Evolutionary conservation across 2,329 filamentous ascomycete genomes (phyloP).

Genomic region (Fusarium humuli): DNA sequence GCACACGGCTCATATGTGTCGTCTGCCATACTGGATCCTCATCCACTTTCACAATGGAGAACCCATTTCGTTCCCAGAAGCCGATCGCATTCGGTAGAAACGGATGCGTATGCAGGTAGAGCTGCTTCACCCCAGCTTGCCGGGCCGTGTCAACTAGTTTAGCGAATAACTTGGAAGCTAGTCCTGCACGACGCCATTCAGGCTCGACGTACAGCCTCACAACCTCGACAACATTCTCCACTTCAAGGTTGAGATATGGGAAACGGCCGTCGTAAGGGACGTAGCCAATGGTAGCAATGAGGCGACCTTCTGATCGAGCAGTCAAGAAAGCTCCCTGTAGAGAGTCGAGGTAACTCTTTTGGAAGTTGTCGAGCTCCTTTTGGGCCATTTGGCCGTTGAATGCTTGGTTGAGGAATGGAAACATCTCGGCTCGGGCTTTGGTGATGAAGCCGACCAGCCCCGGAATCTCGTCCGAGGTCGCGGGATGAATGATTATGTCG

Average conservation of each 20-base stretch:
- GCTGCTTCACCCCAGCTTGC: slow-evolving; percentile 23
- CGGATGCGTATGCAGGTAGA: slow-evolving; percentile 49
- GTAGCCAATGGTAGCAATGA: slow-evolving; percentile 46
- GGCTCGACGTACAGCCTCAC: slow-evolving; percentile 46
- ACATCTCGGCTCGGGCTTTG: slow-evolving; percentile 46
- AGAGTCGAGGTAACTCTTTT: slow-evolving; percentile 40
- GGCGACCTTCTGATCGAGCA: slow-evolving; percentile 19
- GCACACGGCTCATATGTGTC: slow-evolving; percentile 42
- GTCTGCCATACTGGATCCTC: slow-evolving; percentile 47
- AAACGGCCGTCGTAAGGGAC: slow-evolving; percentile 45
- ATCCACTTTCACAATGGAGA: slow-evolving; percentile 35
- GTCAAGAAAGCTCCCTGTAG: slow-evolving; percentile 39
- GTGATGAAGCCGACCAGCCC: slow-evolving; percentile 41
- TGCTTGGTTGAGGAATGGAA: slow-evolving; percentile 41
- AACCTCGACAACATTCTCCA: slow-evolving; percentile 42
- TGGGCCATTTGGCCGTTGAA: slow-evolving; percentile 31
- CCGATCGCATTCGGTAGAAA: slow-evolving; percentile 43
- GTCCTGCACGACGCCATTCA: slow-evolving; percentile 42
- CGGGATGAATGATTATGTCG: slow-evolving; percentile 21
- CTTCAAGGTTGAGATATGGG: slow-evolving; percentile 32
- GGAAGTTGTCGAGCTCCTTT: slow-evolving; percentile 39
- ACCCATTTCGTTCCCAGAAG: slow-evolving; percentile 46
- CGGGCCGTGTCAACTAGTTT: slow-evolving; percentile 30
- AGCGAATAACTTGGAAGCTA: slow-evolving; percentile 44
- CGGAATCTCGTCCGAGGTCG: slow-evolving; percentile 37